phyloP scores from a whole-genome alignment of 2,329 filamentous ascomycete species.

The Exophiala sp. region DNA sequence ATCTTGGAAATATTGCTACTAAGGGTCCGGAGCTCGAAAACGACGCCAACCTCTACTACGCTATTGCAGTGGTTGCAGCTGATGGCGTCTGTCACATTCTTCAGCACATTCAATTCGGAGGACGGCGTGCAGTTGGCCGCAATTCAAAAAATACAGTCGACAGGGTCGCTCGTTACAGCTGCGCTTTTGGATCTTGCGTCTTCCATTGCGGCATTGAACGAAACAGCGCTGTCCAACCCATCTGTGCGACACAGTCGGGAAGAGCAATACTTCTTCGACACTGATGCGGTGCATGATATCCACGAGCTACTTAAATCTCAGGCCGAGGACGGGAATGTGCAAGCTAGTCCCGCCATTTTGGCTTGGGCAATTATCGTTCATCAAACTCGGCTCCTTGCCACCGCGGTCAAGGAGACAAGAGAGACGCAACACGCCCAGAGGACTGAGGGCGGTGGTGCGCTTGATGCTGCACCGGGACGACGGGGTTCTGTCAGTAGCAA shows the following conservation, averaged over 20 bases:
- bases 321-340: constrained; percentile 51
- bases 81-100: constrained; percentile 44
- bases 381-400: constrained; percentile 59
- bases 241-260: constrained; percentile 4
- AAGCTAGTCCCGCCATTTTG: constrained; percentile 67
- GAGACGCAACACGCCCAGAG: constrained; percentile 40
- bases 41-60: constrained; percentile 43
- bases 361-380: constrained; percentile 75
- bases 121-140: constrained; percentile 10
- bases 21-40: constrained; percentile 5
- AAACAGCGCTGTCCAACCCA: constrained; percentile 11
- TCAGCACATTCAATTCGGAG: constrained; percentile 19
- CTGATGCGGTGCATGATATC: constrained; percentile 63
- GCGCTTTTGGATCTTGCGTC: constrained; percentile 19
- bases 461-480: constrained; percentile 23
- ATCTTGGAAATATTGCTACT: constrained; percentile 19
- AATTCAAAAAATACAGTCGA: constrained; percentile 18
- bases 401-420: constrained; percentile 53
- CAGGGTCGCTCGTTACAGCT: constrained; percentile 11
- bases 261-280: constrained; percentile 51
- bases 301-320: constrained; percentile 64
- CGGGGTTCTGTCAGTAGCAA: constrained; percentile 28
- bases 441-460: constrained; percentile 38
- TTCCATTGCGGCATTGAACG: constrained; percentile 15
- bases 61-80: constrained; percentile 69